These are phyloP conservation scores for Trichoderma sp. DNA, from an alignment of 2,329 filamentous ascomycete species.

Conservation along the genomic window DNA sequence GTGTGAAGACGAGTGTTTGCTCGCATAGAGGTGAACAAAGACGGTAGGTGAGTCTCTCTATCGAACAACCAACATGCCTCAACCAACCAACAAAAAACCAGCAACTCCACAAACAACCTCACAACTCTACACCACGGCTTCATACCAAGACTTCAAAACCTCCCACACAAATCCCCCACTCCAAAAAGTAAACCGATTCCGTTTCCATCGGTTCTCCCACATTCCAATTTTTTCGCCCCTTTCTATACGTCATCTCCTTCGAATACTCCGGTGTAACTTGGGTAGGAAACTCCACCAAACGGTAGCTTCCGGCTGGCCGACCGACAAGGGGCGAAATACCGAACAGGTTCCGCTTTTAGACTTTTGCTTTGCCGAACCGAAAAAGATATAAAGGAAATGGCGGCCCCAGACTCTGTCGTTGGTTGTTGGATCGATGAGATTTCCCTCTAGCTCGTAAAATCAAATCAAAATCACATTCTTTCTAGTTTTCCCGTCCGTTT, in stretches of 20 bases:
- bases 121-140: not conserved
- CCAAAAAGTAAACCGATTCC: not conserved
- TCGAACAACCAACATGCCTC: not conserved
- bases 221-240: not conserved
- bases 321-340: slow-evolving; percentile 2
- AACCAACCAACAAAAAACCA: not conserved
- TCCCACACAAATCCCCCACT: not conserved
- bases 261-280: not conserved
- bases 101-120: not conserved
- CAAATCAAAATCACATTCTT: not conserved
- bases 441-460: not conserved
- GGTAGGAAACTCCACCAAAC: not conserved
- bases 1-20: not conserved
- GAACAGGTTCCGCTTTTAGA: slow-evolving; percentile 2
- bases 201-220: not conserved
- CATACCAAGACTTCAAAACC: not conserved
- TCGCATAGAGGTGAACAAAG: not conserved
- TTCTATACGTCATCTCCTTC: not conserved
- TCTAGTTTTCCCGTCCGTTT: not conserved
- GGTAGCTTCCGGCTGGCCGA: slow-evolving; percentile 14
- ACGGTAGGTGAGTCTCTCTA: not conserved
- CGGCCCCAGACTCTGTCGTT: not conserved
- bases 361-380: not conserved
- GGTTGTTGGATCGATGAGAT: not conserved
- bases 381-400: slow-evolving; percentile 2